These are phyloP conservation scores for Flaveria linearis DNA, from an alignment of 129 eudicot genomes.

Conservation along the genomic window DNA sequence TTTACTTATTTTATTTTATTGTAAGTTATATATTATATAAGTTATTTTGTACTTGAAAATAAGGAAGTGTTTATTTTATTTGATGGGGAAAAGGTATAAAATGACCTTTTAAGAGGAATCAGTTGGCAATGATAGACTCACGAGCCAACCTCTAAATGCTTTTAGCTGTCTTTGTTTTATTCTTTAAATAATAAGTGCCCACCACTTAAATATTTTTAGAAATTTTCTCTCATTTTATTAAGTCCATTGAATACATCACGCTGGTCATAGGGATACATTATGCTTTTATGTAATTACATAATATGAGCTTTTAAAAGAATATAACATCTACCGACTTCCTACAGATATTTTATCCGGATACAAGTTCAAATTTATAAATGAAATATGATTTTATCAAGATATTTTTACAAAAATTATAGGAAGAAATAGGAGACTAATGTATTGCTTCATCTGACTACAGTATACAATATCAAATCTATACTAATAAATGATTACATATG, in stretches of 20 bases:
- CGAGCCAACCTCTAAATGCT: conserved; percentile 23
- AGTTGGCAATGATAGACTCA: conserved; percentile 33
- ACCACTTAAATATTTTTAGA: neutral
- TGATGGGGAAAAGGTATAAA: conserved; percentile 20
- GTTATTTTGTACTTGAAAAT: neutral
- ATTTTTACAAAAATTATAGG: too few relatives aligned
- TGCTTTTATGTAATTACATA: too few relatives aligned
- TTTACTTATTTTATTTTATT: neutral
- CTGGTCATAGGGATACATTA: neutral
- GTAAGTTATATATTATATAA: neutral
- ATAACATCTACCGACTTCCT: too few relatives aligned
- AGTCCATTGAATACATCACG: neutral
- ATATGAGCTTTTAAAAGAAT: too few relatives aligned
- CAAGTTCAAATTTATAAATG: too few relatives aligned
- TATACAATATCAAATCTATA: too few relatives aligned
- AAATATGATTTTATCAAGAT: too few relatives aligned
- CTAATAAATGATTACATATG: too few relatives aligned
- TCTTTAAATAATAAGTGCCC: conserved; percentile 28
- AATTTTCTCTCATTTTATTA: neutral
- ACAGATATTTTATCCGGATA: too few relatives aligned
- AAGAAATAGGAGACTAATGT: too few relatives aligned
- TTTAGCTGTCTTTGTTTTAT: conserved; percentile 30
- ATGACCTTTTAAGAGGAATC: conserved; percentile 28
- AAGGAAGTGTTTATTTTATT: neutral
- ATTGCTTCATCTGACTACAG: too few relatives aligned